Evolutionary conservation across 768 basidiomycete genomes (phyloP), one percentile per base, ranked within the genome.

Genomic region (Psilocybe sp.): DNA sequence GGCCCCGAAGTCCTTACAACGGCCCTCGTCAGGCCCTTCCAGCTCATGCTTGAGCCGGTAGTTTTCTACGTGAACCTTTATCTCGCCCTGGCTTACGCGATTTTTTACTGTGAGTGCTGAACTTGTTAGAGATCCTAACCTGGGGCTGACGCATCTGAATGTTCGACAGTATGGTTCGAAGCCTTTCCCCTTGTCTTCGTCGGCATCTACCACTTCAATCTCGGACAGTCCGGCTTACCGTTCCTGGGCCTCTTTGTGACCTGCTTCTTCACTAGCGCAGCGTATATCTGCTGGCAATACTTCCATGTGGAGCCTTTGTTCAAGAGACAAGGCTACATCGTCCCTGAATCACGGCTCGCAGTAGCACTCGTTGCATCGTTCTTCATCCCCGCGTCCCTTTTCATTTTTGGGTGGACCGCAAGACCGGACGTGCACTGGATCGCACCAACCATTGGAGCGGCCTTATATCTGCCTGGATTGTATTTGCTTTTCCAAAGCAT

Each of bases 381-480:
- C 4, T 47, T 47, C 31, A 47, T 47, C 13, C 46, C 46, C 15
- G 16, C 31, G 15, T 47, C 46, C 8, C 15, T 47, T 1, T 39
- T 47, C 10, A 47, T 47, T 23, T 47, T 47, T 15, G 46, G 46
- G 1, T 47, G 46, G 46, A 47, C 46, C 18, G 35, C 46, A 19
- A 34, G 46, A 47, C 14, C 46, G 5, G 37, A 38, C 32, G 19
- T 39, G 37, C 46, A 36, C 13, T 47, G 46, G 46, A 47, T 47
- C 18, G 46, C 40, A 5, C 46, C 46, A 15, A 47, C 46, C 3
- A 47, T 47, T n/a, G 46, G 46, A 16, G 46, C 46, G n/a, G 46
- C 46, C 13, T 23, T 47, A 3, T 47, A 47, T 39, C 46, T 47
- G 18, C 46, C 46, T 37, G 46, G 46, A 3, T 35, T 47, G 1